Conservation (phyloP, 2,329 filamentous ascomycete species). For the Colletotrichum sansevieriae region DNA sequence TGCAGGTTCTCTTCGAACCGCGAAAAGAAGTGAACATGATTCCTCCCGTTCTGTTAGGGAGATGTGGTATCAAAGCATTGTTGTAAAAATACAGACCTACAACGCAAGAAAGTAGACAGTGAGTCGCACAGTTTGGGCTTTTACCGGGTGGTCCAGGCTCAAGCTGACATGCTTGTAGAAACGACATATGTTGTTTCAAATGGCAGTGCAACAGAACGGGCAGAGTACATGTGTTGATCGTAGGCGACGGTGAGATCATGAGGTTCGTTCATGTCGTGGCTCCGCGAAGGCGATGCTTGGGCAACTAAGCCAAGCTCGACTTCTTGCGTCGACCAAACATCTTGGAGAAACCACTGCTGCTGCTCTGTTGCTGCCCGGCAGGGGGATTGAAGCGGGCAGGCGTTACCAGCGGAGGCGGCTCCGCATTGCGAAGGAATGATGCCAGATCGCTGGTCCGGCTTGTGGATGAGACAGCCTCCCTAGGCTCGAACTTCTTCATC, state of each 20-base stretch:
- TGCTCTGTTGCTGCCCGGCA: slow-evolving; percentile 49
- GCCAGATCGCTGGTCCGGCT: slow-evolving; percentile 76
- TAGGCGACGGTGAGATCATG: slow-evolving; percentile 32
- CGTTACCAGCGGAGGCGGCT: slow-evolving; percentile 64
- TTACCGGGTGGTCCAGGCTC: slow-evolving; percentile 9
- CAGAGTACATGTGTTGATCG: slow-evolving; percentile 24
- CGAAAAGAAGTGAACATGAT: slow-evolving; percentile 37
- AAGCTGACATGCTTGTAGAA: slow-evolving; percentile 4
- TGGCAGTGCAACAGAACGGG: slow-evolving; percentile 9
- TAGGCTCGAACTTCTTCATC: slow-evolving; percentile 71
- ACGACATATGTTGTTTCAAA: slow-evolving; percentile 3
- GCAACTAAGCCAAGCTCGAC: slow-evolving; percentile 50
- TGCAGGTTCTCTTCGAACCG: slow-evolving; percentile 3
- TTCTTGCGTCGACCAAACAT: slow-evolving; percentile 67
- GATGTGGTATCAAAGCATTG: slow-evolving; percentile 39
- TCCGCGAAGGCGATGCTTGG: slow-evolving; percentile 18
- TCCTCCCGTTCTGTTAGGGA: slow-evolving; percentile 21
- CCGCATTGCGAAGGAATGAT: slow-evolving; percentile 78
- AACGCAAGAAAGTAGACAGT: slow-evolving; percentile 13
- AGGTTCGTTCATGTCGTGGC: slow-evolving; percentile 38
- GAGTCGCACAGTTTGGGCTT: neutral
- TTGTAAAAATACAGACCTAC: slow-evolving; percentile 18
- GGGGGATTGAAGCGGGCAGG: slow-evolving; percentile 45
- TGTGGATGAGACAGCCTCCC: slow-evolving; percentile 60
- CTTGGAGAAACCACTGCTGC: slow-evolving; percentile 57